A percentile compares a stretch with the other conserved stretches of the same genome.
Conservation (phyloP, 441 rosid genomes). For the Lepidium campestre region DNA sequence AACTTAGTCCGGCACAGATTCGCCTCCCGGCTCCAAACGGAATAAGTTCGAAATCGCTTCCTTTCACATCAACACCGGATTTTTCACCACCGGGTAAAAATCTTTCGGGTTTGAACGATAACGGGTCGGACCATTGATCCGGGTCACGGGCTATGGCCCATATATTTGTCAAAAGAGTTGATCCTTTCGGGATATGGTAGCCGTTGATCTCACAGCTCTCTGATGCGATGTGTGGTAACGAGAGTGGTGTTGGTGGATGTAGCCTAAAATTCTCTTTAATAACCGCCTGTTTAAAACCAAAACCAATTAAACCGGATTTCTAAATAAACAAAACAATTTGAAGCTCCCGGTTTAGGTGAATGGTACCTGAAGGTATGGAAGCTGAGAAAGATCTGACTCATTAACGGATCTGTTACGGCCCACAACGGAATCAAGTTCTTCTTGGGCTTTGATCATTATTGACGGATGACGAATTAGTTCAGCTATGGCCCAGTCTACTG, state of each 20-base stretch:
- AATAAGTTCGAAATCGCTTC: constrained; percentile 69
- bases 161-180: constrained; percentile 49
- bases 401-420: constrained; percentile 37
- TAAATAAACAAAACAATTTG: background rate
- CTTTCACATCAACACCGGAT: constrained; percentile 55
- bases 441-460: constrained; percentile 37
- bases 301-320: background rate
- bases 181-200: constrained; percentile 51
- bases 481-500: constrained; percentile 62
- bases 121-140: constrained; percentile 54
- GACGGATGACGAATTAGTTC: constrained; percentile 60
- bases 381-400: constrained; percentile 49
- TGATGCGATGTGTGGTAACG: constrained; percentile 48
- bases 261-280: constrained; percentile 60
- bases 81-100: constrained; percentile 50
- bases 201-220: constrained; percentile 49
- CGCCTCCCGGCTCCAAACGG: constrained; percentile 92
- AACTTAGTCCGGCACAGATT: constrained; percentile 69
- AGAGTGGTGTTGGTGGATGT: constrained; percentile 66
- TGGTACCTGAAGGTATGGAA: constrained; percentile 48
- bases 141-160: constrained; percentile 71
- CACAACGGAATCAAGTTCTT: constrained; percentile 46
- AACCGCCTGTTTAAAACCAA: constrained; percentile 31
- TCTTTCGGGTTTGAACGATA: constrained; percentile 54
- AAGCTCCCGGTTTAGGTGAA: background rate